These are phyloP conservation scores for Diplodia seriata DNA, from an alignment of 2,329 filamentous ascomycete species.

Conservation along the genomic window DNA sequence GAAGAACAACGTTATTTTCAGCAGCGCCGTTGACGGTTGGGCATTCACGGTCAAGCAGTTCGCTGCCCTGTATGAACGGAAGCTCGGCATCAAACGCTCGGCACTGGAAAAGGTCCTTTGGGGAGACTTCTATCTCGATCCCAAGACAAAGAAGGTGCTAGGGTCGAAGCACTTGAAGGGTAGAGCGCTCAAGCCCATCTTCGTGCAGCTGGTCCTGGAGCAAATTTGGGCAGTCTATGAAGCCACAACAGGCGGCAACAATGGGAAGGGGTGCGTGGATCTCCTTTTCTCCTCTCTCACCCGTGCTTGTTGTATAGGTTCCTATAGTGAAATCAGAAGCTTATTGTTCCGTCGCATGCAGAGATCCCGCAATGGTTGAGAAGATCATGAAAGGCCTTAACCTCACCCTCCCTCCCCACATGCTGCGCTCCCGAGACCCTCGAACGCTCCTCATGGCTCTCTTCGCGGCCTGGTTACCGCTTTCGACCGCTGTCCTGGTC, in stretches of 20 bases:
- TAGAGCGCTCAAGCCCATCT: slow-evolving; percentile 90
- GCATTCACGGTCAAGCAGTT: slow-evolving; percentile 97
- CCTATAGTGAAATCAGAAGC: slow-evolving; percentile 45
- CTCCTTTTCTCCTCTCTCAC: slow-evolving; percentile 43
- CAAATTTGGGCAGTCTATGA: slow-evolving; percentile 96
- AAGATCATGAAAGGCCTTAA: slow-evolving; percentile 94
- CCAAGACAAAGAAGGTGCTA: slow-evolving; percentile 93
- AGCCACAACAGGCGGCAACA: slow-evolving; percentile 82
- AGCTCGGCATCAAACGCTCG: slow-evolving; percentile 89
- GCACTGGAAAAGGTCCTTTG: slow-evolving; percentile 92
- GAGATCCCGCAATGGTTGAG: slow-evolving; percentile 80
- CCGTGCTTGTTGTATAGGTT: slow-evolving; percentile 29
- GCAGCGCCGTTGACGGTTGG: slow-evolving; percentile 98
- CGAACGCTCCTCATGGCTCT: slow-evolving; percentile 83
- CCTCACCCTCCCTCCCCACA: slow-evolving; percentile 82
- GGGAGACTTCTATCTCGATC: slow-evolving; percentile 96
- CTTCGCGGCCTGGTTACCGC: slow-evolving; percentile 87
- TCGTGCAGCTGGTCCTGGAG: slow-evolving; percentile 94
- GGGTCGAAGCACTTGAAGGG: slow-evolving; percentile 93
- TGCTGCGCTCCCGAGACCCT: slow-evolving; percentile 83
- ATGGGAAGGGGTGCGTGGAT: slow-evolving; percentile 75
- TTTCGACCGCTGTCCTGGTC: slow-evolving; percentile 90
- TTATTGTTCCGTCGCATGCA: slow-evolving; percentile 51
- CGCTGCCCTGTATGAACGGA: slow-evolving; percentile 91
- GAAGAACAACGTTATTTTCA: slow-evolving; percentile 98